Conservation (phyloP, 2,329 filamentous ascomycete genomes). For the Fusarium luffae region DNA sequence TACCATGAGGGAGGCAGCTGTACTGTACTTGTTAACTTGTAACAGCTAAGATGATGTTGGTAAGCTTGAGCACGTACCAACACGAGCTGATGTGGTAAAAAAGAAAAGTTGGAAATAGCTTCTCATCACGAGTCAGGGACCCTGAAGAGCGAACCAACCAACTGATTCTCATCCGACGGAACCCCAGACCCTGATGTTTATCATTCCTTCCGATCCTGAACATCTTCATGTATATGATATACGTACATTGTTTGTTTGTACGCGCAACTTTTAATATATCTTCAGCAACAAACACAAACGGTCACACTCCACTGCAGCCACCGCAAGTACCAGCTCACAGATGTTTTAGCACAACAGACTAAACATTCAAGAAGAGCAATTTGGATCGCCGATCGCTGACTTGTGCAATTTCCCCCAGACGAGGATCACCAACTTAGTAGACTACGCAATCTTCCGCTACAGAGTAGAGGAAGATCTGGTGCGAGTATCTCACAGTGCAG, state of each 20-base stretch:
- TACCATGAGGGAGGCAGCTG: not conserved
- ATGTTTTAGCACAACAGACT: slow-evolving; percentile 7
- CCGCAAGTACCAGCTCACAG: slow-evolving; percentile 1
- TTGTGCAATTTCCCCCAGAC: slow-evolving; percentile 31
- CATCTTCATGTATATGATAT: slow-evolving; percentile 5
- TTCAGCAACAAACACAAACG: not conserved
- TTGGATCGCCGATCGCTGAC: slow-evolving; percentile 20
- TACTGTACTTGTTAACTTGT: slow-evolving; percentile 12
- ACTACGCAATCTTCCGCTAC: not conserved
- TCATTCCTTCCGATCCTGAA: slow-evolving; percentile 14
- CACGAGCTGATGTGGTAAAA: not conserved
- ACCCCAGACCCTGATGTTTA: slow-evolving; percentile 16
- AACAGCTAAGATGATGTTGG: not conserved
- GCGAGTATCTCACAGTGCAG: slow-evolving; percentile 34
- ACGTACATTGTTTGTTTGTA: not conserved
- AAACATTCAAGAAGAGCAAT: slow-evolving; percentile 4
- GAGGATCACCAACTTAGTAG: slow-evolving; percentile 25
- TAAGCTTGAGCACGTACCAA: slow-evolving; percentile 17
- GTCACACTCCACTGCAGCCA: slow-evolving; percentile 8
- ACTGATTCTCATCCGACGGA: not conserved
- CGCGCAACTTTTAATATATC: not conserved
- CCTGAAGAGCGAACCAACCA: not conserved
- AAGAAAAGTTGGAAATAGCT: slow-evolving; percentile 8
- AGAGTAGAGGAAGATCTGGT: not conserved
- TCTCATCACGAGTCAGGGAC: slow-evolving; percentile 17